phyloP scores from a whole-genome alignment of 106 monocot genomes.

The Alisma plantagoaquatica region DNA sequence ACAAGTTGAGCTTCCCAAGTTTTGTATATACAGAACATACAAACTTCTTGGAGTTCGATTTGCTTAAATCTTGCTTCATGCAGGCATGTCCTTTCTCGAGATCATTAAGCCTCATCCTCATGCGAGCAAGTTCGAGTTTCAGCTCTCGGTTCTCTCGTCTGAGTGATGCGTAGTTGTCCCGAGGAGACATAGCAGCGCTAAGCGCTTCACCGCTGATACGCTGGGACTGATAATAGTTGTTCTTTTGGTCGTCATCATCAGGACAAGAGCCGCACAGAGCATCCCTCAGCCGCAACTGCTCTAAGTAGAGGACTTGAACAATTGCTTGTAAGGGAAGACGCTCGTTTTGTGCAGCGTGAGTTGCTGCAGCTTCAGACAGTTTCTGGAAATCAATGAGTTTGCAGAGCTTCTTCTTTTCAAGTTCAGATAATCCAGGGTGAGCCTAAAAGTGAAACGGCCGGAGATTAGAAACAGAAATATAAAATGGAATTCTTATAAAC shows the following conservation, averaged over 20 bases:
- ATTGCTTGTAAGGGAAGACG: conserved; percentile 38
- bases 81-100: conserved; percentile 55
- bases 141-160: conserved; percentile 63
- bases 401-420: conserved; percentile 38
- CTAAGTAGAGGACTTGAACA: conserved; percentile 45
- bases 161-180: conserved; percentile 32
- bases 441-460: conserved; percentile 18
- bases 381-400: conserved; percentile 43
- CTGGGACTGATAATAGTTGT: conserved; percentile 9
- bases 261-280: conserved; percentile 18
- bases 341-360: conserved; percentile 54
- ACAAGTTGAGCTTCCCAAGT: conserved; percentile 25
- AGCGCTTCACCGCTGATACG: conserved; percentile 11
- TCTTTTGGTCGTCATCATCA: conserved; percentile 24
- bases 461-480: neutral
- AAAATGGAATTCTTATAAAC: too few relatives aligned
- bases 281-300: conserved; percentile 32
- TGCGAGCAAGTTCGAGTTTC: conserved; percentile 47
- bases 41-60: conserved; percentile 27
- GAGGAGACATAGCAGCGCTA: conserved; percentile 21
- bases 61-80: conserved; percentile 35
- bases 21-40: conserved; percentile 31
- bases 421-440: conserved; percentile 28
- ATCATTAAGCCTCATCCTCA: conserved; percentile 46
- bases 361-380: conserved; percentile 40